Evolutionary conservation across 2,329 filamentous ascomycete species (phyloP).

Genomic region (Basipetospora chlamydospora): DNA sequence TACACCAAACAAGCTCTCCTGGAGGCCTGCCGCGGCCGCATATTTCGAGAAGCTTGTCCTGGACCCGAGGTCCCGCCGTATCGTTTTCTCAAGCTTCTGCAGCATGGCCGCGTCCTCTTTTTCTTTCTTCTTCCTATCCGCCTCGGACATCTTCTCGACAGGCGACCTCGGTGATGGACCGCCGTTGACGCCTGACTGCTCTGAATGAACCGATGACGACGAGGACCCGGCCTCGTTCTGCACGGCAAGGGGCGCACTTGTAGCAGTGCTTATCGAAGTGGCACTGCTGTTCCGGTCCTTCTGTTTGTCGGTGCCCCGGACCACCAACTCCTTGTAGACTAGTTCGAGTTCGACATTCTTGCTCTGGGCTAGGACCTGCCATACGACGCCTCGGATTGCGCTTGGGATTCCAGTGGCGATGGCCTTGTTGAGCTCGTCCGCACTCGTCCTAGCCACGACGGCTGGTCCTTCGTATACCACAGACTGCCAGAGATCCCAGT

Average conservation of each 20-base stretch:
- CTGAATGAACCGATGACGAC: slow-evolving; percentile 72
- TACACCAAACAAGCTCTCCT: slow-evolving; percentile 86
- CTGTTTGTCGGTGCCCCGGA: slow-evolving; percentile 69
- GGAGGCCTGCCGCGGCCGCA: slow-evolving; percentile 75
- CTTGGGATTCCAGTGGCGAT: slow-evolving; percentile 90
- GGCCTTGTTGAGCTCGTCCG: slow-evolving; percentile 77
- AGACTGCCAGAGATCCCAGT: slow-evolving; percentile 96
- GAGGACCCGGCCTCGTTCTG: slow-evolving; percentile 64
- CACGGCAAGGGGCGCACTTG: slow-evolving; percentile 38
- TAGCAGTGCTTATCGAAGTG: slow-evolving; percentile 33
- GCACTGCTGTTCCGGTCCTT: slow-evolving; percentile 44
- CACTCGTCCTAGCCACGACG: slow-evolving; percentile 72
- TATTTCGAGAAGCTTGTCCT: slow-evolving; percentile 96
- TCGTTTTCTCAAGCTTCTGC: slow-evolving; percentile 77
- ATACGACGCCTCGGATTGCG: slow-evolving; percentile 93
- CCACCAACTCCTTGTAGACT: slow-evolving; percentile 71
- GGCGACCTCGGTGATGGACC: slow-evolving; percentile 35
- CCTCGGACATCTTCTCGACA: slow-evolving; percentile 43
- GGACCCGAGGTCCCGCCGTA: slow-evolving; percentile 79
- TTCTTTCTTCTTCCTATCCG: slow-evolving; percentile 61
- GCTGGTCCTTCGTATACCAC: slow-evolving; percentile 90
- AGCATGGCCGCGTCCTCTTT: slow-evolving; percentile 64
- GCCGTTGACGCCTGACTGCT: slow-evolving; percentile 48
- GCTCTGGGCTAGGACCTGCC: slow-evolving; percentile 93
- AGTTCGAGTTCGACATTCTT: slow-evolving; percentile 82